Percentiles rank a stretch among this genome's conserved stretches.
Conservation (phyloP, 2,329 filamentous ascomycete species). For the Neofusicoccum ribis region DNA sequence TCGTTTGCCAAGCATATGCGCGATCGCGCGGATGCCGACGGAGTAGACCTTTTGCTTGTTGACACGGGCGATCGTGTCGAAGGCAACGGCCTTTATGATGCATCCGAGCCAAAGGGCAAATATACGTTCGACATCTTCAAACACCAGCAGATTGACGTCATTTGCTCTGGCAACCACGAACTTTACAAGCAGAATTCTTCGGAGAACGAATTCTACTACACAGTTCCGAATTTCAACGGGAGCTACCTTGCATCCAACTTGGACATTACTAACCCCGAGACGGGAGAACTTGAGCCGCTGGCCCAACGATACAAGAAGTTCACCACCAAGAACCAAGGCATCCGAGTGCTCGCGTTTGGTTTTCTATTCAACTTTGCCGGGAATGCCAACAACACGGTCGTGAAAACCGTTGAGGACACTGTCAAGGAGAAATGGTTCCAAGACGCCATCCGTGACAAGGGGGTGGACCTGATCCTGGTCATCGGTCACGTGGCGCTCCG, state of each 20-base stretch:
- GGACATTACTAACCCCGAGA: conserved; percentile 76
- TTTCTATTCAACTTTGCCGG: conserved; percentile 93
- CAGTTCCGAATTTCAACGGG: conserved; percentile 77
- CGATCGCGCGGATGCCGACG: conserved; percentile 72
- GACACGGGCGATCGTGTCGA: conserved; percentile 94
- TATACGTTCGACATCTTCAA: conserved; percentile 87
- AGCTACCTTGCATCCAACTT: conserved; percentile 90
- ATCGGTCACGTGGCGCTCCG: conserved; percentile 81
- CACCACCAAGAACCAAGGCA: conserved; percentile 83
- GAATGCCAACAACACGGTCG: conserved; percentile 87
- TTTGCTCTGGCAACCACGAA: conserved; percentile 93
- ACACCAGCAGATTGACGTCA: conserved; percentile 77
- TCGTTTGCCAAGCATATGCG: conserved; percentile 86
- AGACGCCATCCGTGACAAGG: conserved; percentile 72
- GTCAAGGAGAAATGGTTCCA: conserved; percentile 88
- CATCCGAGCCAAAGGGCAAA: conserved; percentile 79
- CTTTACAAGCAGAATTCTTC: conserved; percentile 81
- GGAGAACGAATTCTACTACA: conserved; percentile 73
- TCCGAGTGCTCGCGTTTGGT: conserved; percentile 83
- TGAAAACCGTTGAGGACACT: conserved; percentile 76
- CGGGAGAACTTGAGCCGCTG: conserved; percentile 70
- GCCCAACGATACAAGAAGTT: conserved; percentile 85
- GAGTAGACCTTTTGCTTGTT: conserved; percentile 84
- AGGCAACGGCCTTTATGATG: conserved; percentile 92
- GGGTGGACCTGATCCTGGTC: conserved; percentile 84